Evolutionary conservation across 306 rosid species (phyloP), one percentile per base, ranked within the genome.

Genomic region (Casuarina equisetifolia): DNA sequence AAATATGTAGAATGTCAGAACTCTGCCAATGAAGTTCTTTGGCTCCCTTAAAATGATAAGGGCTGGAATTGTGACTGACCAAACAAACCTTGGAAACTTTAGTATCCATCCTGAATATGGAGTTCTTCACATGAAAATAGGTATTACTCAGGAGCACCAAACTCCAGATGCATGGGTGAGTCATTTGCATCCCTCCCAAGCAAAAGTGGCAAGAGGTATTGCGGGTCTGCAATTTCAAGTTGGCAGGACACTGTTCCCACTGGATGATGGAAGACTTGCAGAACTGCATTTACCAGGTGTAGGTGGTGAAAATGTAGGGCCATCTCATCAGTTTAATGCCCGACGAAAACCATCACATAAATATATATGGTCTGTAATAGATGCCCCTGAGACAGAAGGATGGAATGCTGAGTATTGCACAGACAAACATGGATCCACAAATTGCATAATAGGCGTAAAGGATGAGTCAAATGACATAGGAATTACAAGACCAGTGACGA

Each of bases 361-460:
- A 70, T 89, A 92, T 83, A 83, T 88, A 79, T 94, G 98, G 98
- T 84, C 97, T 40, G 69, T 90, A 78, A 51, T 94, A 71, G 98
- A 92, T 63, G 90, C 85, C 4, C 98, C 97, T 9, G 97, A 89
- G 76, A 88, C 90, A 36, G 97, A 94, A 88, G 98, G 98, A n/a
- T 94, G 98, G 98, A 94, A 92, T 84, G 92, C 89, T 62, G 97
- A 94, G 77, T 94, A 90, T 73, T 94, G 98, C 79, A 89, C 89
- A 10, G 95, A 90, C 72, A 91, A 88, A 12, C 94, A 89, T 6
- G 97, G 98, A 67, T 96, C 93, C 1, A 79, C 88, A 61, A 94
- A 94, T 82, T 94, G 98, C 72, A 63, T 90, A 62, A 55, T 78
- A 20, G 97, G 98, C 4, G 86, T 75, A 57, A 94, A 88, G 81